phyloP scores from a whole-genome alignment of 2,329 filamentous ascomycete species.

The Biscogniauxia sp. region DNA sequence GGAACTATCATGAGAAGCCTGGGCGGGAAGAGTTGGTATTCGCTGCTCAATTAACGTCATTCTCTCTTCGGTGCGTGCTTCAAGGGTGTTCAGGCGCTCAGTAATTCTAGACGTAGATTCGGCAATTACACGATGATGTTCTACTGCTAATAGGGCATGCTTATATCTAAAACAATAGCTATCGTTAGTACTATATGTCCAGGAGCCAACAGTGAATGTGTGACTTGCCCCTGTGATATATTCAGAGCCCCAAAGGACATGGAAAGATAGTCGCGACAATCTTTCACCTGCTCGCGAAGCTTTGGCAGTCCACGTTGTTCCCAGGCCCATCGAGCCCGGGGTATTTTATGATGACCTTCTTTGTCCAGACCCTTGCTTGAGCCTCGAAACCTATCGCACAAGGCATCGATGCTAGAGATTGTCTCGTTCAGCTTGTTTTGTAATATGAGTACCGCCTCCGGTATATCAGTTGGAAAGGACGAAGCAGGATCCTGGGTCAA shows the following conservation, averaged over 20 bases:
- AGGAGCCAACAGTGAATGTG: not conserved
- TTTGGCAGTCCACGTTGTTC: not conserved
- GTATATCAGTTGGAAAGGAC: not conserved
- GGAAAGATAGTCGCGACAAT: not conserved
- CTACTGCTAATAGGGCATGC: not conserved
- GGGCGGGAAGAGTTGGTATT: not conserved
- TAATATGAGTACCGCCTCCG: not conserved
- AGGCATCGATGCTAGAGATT: not conserved
- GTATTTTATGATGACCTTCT: not conserved
- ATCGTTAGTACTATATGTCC: not conserved
- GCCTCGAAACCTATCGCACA: not conserved
- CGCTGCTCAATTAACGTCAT: not conserved
- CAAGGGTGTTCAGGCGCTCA: not conserved
- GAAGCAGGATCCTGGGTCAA: not conserved
- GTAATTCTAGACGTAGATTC: not conserved
- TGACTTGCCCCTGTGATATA: not conserved
- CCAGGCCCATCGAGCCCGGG: not conserved
- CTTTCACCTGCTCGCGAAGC: not conserved
- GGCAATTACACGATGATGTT: not conserved
- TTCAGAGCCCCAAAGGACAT: not conserved
- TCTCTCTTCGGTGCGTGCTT: not conserved
- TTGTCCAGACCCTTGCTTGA: not conserved
- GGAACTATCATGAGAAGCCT: not conserved
- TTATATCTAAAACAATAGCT: not conserved
- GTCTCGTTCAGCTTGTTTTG: not conserved